Evolutionary conservation across 352 stramenopile genomes (phyloP).

Genomic region (Pythium vanterpoolii): DNA sequence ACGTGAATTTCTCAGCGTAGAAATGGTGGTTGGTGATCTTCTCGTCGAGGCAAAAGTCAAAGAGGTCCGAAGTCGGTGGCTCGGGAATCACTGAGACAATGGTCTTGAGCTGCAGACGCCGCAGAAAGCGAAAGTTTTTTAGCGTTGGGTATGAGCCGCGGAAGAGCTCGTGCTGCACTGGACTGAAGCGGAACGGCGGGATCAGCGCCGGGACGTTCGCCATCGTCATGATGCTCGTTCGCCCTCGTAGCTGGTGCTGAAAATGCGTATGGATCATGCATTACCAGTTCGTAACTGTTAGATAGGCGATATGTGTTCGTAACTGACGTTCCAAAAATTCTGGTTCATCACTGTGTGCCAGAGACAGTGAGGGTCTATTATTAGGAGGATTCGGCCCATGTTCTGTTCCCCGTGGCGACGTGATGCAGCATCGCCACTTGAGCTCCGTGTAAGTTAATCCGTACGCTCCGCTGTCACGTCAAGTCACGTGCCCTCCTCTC

Average conservation of each 20-base stretch:
- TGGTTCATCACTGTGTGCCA: not conserved
- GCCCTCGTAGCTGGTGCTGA: too few relatives aligned
- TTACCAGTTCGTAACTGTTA: not conserved
- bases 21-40: conserved; percentile 75
- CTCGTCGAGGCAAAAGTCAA: conserved; percentile 67
- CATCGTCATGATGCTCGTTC: conserved; percentile 32
- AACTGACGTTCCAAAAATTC: conserved; percentile 5
- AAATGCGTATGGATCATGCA: too few relatives aligned
- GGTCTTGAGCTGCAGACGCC: conserved; percentile 67
- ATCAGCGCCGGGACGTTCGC: conserved; percentile 69
- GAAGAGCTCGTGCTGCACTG: conserved; percentile 76
- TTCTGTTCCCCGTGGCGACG: not conserved
- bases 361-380: conserved; percentile 12
- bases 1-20: conserved; percentile 86
- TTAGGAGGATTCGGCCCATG: not conserved
- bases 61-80: conserved; percentile 68
- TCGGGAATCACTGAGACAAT: conserved; percentile 82
- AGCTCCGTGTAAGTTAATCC: not conserved
- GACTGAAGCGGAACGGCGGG: conserved; percentile 86
- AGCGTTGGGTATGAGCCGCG: conserved; percentile 81
- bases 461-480: not conserved
- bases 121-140: conserved; percentile 85
- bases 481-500: not conserved
- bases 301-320: not conserved
- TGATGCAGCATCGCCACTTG: conserved; percentile 10